Percentiles rank a stretch among this genome's conserved stretches.
Evolutionary conservation across 2,329 filamentous ascomycete genomes (phyloP).

Genomic region (Aspergillus pseudoviridinutans): DNA sequence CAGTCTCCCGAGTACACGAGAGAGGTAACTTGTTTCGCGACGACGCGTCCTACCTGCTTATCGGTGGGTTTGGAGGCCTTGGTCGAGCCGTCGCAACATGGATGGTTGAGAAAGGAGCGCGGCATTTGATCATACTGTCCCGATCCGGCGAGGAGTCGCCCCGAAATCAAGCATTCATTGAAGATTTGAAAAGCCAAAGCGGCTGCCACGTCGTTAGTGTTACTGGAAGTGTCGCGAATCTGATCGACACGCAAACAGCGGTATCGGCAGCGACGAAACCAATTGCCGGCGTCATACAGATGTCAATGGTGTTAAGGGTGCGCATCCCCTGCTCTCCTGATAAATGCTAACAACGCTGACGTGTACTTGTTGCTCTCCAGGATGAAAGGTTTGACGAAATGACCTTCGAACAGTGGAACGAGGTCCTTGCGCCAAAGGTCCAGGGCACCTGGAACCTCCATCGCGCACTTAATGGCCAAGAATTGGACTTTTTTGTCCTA

Average conservation of each 20-base stretch:
- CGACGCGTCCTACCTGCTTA: slow-evolving; percentile 13
- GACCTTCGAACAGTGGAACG: not conserved
- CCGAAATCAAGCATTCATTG: slow-evolving; percentile 2
- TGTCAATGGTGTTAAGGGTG: slow-evolving; percentile 14
- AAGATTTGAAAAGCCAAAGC: slow-evolving; percentile 1
- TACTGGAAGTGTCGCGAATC: slow-evolving; percentile 5
- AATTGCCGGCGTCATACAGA: slow-evolving; percentile 19
- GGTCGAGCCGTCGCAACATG: slow-evolving; percentile 10
- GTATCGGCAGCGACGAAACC: not conserved
- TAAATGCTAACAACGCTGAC: too few species aligned
- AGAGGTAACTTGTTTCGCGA: too few species aligned
- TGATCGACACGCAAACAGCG: slow-evolving; percentile 6
- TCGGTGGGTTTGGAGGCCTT: slow-evolving; percentile 14
- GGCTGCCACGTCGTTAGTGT: slow-evolving; percentile 1
- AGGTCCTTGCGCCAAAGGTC: not conserved
- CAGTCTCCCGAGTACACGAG: too few species aligned
- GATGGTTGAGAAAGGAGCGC: slow-evolving; percentile 15
- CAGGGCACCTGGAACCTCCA: not conserved
- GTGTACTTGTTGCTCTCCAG: too few species aligned
- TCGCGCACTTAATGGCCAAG: not conserved
- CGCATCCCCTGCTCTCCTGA: too few species aligned
- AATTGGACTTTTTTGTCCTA: not conserved
- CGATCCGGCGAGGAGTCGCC: not conserved
- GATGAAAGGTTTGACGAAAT: not conserved
- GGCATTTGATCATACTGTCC: slow-evolving; percentile 9